phyloP scores from a whole-genome alignment of 495 filamentous ascomycete species.

The Cercophora samala region DNA sequence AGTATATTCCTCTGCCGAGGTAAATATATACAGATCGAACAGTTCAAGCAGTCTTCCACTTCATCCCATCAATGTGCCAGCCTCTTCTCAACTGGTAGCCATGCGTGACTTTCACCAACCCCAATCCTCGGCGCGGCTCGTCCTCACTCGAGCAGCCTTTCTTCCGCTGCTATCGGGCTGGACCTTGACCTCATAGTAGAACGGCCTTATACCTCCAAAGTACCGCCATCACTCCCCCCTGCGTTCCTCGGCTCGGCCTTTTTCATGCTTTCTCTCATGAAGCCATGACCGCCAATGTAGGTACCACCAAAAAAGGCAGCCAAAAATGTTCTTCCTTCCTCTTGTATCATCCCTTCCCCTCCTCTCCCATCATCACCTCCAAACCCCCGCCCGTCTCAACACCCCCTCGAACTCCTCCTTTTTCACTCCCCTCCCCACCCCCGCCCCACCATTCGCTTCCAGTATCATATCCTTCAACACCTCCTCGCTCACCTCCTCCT shows the following conservation, averaged over 20 bases:
- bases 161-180: too few relatives aligned
- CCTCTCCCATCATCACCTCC: constrained; percentile 45
- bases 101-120: not conserved
- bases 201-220: not conserved
- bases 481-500: constrained; percentile 76
- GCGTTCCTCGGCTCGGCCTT: not conserved
- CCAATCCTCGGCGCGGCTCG: not conserved
- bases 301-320: too few relatives aligned
- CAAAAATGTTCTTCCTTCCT: too few relatives aligned
- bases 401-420: constrained; percentile 79
- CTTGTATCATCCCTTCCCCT: not conserved
- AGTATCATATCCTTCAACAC: constrained; percentile 86
- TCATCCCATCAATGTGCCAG: not conserved
- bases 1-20: not conserved
- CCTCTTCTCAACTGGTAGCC: not conserved
- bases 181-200: too few relatives aligned
- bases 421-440: constrained; percentile 66
- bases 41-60: not conserved
- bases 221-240: not conserved
- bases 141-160: too few relatives aligned
- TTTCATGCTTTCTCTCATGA: not conserved
- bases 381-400: constrained; percentile 80
- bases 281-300: too few relatives aligned
- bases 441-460: constrained; percentile 81
- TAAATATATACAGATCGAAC: not conserved